Conservation (phyloP, 371 early-diverging fungal species). For the Circinella minor region DNA sequence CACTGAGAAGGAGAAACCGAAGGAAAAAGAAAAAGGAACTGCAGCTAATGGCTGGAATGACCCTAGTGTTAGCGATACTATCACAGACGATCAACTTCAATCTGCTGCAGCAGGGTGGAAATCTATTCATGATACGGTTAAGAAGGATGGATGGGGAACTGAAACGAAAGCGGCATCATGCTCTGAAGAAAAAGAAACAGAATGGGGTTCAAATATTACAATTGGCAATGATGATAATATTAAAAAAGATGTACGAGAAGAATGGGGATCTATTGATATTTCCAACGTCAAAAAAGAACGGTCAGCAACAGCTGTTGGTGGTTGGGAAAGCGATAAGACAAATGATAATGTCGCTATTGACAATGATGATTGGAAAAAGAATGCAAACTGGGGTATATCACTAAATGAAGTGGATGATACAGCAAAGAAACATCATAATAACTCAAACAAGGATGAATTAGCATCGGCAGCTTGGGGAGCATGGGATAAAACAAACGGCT, state of each 20-base stretch:
- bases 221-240: background rate
- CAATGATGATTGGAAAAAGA: background rate
- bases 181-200: no score
- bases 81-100: background rate
- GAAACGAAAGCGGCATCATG: no score
- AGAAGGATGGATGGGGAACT: background rate
- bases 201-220: no score
- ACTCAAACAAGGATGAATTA: background rate
- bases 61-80: background rate
- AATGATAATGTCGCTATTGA: background rate
- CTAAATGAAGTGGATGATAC: background rate
- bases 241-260: background rate
- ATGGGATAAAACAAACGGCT: conserved; percentile 5
- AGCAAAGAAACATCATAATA: background rate
- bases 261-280: background rate
- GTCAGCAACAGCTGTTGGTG: background rate
- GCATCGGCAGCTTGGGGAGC: conserved; percentile 15
- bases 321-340: no score
- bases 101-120: background rate
- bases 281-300: background rate
- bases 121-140: background rate
- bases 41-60: background rate
- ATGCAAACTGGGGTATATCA: background rate
- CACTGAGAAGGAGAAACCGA: no score
- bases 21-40: background rate